Evolutionary conservation across 495 filamentous ascomycete genomes (phyloP).

Genomic region (Neurospora tetraspora): DNA sequence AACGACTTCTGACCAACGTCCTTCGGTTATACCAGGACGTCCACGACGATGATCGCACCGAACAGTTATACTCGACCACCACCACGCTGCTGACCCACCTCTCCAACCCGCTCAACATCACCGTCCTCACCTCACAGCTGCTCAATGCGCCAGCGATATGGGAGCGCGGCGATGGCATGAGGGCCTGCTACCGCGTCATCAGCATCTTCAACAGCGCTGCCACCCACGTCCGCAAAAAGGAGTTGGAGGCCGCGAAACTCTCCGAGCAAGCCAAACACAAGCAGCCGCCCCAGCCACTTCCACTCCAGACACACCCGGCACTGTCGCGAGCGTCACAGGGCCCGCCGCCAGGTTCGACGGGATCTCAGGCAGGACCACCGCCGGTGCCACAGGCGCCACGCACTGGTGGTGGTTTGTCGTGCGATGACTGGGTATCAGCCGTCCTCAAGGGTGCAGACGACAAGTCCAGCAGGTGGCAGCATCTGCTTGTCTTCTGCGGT

Average conservation of each 20-base stretch:
- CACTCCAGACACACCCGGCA: not conserved
- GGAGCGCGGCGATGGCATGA: constrained; percentile 53
- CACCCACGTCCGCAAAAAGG: constrained; percentile 48
- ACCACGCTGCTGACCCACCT: constrained; percentile 73
- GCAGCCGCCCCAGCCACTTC: not conserved
- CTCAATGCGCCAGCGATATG: constrained; percentile 82
- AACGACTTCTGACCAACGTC: constrained; percentile 41
- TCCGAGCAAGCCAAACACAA: constrained; percentile 6
- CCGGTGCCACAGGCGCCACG: constrained; percentile 14
- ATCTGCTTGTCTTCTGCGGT: constrained; percentile 70
- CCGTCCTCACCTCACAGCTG: constrained; percentile 81
- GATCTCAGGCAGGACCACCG: not conserved
- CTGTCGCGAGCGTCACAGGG: not conserved
- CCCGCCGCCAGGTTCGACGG: not conserved
- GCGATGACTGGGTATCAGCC: constrained; percentile 75
- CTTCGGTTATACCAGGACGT: constrained; percentile 40
- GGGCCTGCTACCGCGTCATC: constrained; percentile 63
- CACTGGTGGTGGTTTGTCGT: constrained; percentile 39
- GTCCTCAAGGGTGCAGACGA: constrained; percentile 79
- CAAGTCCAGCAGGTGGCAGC: constrained; percentile 77
- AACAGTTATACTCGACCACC: constrained; percentile 65
- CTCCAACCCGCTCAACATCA: constrained; percentile 82
- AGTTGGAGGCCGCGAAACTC: constrained; percentile 40
- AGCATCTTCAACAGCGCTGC: constrained; percentile 84
- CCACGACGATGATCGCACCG: constrained; percentile 38